phyloP scores from a whole-genome alignment of 305 asterid genomes.

The Withania somnifera region DNA sequence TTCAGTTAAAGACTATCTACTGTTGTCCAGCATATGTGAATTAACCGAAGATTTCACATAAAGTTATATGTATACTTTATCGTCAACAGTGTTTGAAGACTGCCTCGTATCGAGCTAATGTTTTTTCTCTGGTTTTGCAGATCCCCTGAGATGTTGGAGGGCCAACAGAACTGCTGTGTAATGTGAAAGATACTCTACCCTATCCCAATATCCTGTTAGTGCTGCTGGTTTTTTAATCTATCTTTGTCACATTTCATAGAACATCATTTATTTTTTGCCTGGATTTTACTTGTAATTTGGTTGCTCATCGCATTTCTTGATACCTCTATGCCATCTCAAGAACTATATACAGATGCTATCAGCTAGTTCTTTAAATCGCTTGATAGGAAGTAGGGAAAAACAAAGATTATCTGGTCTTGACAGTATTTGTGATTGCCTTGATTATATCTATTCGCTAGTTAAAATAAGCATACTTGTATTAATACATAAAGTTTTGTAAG shows the following conservation, averaged over 20 bases:
- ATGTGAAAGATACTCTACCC: slow-evolving; percentile 37
- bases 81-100: too few relatives aligned
- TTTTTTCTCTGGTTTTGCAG: slow-evolving; percentile 30
- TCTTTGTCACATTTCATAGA: not conserved
- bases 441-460: too few relatives aligned
- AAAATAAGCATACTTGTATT: too few relatives aligned
- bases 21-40: too few relatives aligned
- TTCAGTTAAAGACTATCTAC: not conserved
- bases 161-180: slow-evolving; percentile 61
- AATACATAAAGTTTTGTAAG: too few relatives aligned
- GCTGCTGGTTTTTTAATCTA: not conserved
- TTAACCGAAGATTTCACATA: too few relatives aligned
- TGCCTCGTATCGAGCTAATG: not conserved
- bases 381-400: too few relatives aligned
- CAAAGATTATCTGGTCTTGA: too few relatives aligned
- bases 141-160: slow-evolving; percentile 72
- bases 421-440: too few relatives aligned
- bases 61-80: too few relatives aligned
- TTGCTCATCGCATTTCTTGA: not conserved
- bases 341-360: too few relatives aligned
- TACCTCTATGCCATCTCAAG: not conserved
- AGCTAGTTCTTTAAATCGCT: too few relatives aligned
- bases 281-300: not conserved
- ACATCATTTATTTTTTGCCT: not conserved
- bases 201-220: not conserved